phyloP scores from a whole-genome alignment of 257 asterid species.

The Gentiana straminea region DNA sequence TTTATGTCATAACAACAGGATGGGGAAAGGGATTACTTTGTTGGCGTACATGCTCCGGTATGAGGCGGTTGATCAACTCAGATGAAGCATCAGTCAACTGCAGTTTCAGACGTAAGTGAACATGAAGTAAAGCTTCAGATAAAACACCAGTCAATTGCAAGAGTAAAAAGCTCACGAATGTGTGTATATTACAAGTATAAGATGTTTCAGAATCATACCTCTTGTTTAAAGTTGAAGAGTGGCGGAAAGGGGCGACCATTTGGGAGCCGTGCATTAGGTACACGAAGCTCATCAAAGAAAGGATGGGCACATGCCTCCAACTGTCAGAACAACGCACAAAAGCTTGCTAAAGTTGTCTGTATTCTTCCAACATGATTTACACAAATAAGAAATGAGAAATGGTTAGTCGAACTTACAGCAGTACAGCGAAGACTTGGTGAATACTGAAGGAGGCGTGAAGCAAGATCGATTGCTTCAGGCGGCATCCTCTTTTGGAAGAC shows the following conservation, averaged over 20 bases:
- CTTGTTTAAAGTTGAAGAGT: constrained; percentile 73
- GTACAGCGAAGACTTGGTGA: constrained; percentile 94
- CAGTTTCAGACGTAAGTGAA: constrained; percentile 7
- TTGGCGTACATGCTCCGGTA: constrained; percentile 37
- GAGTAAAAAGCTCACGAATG: too few species aligned
- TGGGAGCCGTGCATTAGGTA: constrained; percentile 68
- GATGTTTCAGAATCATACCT: constrained; percentile 32
- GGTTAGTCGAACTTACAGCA: constrained; percentile 31
- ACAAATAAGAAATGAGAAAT: constrained; percentile 2
- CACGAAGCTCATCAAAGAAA: constrained; percentile 86
- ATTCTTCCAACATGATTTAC: not conserved
- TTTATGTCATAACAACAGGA: constrained; percentile 12
- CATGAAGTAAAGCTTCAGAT: not conserved
- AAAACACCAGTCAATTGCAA: too few species aligned
- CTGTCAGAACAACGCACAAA: constrained; percentile 27
- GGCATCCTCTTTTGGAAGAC: constrained; percentile 92
- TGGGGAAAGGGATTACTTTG: constrained; percentile 20
- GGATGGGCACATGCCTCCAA: constrained; percentile 86
- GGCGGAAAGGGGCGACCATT: constrained; percentile 77
- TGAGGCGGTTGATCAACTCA: constrained; percentile 47
- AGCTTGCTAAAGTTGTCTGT: not conserved
- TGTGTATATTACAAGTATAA: too few species aligned
- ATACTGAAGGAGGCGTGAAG: constrained; percentile 82
- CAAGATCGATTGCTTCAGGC: constrained; percentile 91
- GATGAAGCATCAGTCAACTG: constrained; percentile 77